These are phyloP conservation scores for Chrysochromulina tobinii DNA, from an alignment of 78 protist species.

Conservation along the genomic window DNA sequence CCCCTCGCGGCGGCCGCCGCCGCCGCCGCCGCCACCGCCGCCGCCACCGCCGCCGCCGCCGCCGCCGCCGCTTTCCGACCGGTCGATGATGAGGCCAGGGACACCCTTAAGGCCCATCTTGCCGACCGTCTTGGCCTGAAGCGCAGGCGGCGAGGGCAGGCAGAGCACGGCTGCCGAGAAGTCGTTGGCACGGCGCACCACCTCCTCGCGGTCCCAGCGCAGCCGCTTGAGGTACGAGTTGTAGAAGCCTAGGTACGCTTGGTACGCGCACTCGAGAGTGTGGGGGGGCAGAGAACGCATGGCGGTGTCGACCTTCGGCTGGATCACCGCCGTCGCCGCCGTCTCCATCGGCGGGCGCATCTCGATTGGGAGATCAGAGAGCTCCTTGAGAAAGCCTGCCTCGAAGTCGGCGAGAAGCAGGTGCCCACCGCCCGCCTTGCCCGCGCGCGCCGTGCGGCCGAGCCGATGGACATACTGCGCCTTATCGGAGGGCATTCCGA, in stretches of 20 bases:
- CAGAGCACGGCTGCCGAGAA: background rate
- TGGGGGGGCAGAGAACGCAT: background rate
- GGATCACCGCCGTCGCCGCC: too few relatives aligned
- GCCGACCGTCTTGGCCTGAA: constrained; percentile 44
- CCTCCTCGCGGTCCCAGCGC: constrained; percentile 16
- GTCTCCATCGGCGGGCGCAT: background rate
- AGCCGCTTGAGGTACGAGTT: background rate
- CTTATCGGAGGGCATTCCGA: constrained; percentile 50
- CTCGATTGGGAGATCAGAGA: constrained; percentile 30
- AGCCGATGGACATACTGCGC: constrained; percentile 79
- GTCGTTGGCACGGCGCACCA: constrained; percentile 13
- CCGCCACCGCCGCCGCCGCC: background rate
- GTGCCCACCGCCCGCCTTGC: constrained; percentile 62
- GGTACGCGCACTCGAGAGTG: background rate
- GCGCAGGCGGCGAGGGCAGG: constrained; percentile 39
- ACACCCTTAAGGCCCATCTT: constrained; percentile 61
- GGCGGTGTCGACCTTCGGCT: background rate
- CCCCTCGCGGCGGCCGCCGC: background rate
- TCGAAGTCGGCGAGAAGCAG: constrained; percentile 40
- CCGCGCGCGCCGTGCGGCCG: constrained; percentile 81
- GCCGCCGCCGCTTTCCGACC: background rate
- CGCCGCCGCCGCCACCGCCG: background rate
- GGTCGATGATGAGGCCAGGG: constrained; percentile 39
- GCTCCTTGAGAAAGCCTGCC: background rate
- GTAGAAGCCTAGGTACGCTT: constrained; percentile 70